A percentile compares a stretch with the other conserved stretches of the same genome.
phyloP scores from a whole-genome alignment of 1,139 yeast genomes.

The Magnusiomyces paraingens region DNA sequence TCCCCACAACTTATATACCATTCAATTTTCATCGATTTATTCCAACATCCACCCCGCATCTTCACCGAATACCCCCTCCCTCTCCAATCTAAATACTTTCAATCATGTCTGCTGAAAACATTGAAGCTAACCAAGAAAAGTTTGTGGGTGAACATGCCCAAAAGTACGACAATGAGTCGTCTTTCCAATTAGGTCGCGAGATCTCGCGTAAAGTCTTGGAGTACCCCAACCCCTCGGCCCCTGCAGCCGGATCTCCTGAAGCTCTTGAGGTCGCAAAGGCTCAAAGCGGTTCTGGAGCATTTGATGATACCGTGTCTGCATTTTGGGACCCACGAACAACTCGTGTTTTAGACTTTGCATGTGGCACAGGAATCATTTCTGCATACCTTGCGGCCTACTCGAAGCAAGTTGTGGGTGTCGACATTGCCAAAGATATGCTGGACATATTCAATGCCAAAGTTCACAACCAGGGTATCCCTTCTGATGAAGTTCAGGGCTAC shows the following conservation, averaged over 20 bases:
- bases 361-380: slow-evolving; percentile 29
- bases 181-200: slow-evolving; percentile 39
- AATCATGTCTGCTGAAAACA: neutral
- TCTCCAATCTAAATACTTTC: too few species aligned
- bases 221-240: slow-evolving; percentile 8
- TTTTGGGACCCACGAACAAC: slow-evolving; percentile 22
- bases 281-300: neutral
- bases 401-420: slow-evolving; percentile 27
- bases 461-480: slow-evolving; percentile 22
- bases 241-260: neutral
- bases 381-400: slow-evolving; percentile 25
- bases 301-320: slow-evolving; percentile 6
- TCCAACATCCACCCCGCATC: too few species aligned
- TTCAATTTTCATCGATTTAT: too few species aligned
- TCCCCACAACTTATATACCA: too few species aligned
- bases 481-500: slow-evolving; percentile 22
- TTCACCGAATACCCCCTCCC: too few species aligned
- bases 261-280: neutral
- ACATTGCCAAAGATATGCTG: slow-evolving; percentile 27
- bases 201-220: slow-evolving; percentile 15
- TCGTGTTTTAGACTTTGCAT: slow-evolving; percentile 30
- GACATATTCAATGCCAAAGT: slow-evolving; percentile 23
- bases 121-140: slow-evolving; percentile 8
- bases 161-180: slow-evolving; percentile 19
- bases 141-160: slow-evolving; percentile 8